Evolutionary conservation across 176 grass and related monocot species (phyloP).

Genomic region (Phoenix dactylifera): DNA sequence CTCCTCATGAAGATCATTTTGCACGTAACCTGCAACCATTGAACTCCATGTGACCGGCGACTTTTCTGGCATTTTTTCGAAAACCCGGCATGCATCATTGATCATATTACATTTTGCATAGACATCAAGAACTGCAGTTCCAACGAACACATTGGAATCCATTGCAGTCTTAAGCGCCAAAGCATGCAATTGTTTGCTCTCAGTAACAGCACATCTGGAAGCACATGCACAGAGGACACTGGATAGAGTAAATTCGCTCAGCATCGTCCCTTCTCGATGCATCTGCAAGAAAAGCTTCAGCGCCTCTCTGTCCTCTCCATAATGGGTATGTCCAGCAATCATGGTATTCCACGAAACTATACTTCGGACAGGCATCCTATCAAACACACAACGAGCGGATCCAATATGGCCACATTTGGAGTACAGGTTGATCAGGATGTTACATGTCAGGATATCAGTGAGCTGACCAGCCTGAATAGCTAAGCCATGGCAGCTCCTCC

Average conservation of each 20-base stretch:
- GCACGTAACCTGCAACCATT: constrained; percentile 46
- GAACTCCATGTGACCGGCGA: constrained; percentile 66
- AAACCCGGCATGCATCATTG: constrained; percentile 38
- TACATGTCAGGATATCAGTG: constrained; percentile 42
- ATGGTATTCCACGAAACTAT: constrained; percentile 73
- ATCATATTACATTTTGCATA: constrained; percentile 65
- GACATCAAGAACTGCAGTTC: constrained; percentile 60
- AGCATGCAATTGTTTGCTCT: constrained; percentile 50
- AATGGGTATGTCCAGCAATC: constrained; percentile 45
- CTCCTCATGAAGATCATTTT: constrained; percentile 54
- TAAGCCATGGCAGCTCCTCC: constrained; percentile 46
- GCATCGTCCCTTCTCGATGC: constrained; percentile 34
- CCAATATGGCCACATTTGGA: constrained; percentile 46
- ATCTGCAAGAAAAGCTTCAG: constrained; percentile 50
- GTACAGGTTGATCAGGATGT: constrained; percentile 68
- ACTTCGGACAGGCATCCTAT: constrained; percentile 46
- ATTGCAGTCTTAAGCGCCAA: constrained; percentile 39
- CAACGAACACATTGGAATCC: constrained; percentile 54
- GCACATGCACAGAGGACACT: constrained; percentile 56
- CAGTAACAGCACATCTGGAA: constrained; percentile 35
- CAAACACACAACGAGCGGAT: constrained; percentile 41
- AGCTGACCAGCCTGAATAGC: constrained; percentile 40
- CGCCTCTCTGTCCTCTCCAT: constrained; percentile 35
- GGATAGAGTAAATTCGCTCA: constrained; percentile 64
- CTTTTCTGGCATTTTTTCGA: constrained; percentile 49